These are phyloP conservation scores for Sclerotinia nivalis DNA, from an alignment of 2,329 filamentous ascomycete species.

Conservation along the genomic window DNA sequence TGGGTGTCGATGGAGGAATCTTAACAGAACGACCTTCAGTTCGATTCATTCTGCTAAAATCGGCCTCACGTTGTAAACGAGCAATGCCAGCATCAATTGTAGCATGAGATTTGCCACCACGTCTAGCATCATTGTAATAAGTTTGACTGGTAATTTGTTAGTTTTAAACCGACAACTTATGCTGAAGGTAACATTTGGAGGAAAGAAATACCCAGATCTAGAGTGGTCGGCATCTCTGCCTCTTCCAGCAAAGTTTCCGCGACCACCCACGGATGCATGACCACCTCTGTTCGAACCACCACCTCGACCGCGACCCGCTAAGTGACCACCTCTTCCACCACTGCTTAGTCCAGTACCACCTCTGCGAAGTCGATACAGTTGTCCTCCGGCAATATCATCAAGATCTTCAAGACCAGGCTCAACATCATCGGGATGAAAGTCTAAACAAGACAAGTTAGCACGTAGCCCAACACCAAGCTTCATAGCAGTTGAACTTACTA, in stretches of 20 bases:
- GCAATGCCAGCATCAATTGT: conserved; percentile 19
- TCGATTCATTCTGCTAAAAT: neutral
- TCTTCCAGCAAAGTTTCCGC: neutral
- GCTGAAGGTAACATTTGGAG: neutral
- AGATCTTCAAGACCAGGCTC: conserved; percentile 29
- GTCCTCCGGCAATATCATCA: conserved; percentile 37
- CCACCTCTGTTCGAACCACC: conserved; percentile 17
- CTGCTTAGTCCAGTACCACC: conserved; percentile 13
- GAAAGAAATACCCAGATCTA: conserved; percentile 1
- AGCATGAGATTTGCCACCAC: neutral
- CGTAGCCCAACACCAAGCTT: neutral
- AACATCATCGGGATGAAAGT: conserved; percentile 31
- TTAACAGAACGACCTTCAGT: conserved; percentile 7
- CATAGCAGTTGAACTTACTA: conserved; percentile 28
- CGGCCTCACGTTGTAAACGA: conserved; percentile 11
- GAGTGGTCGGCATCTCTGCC: neutral
- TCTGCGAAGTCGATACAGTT: conserved; percentile 36
- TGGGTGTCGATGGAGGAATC: neutral
- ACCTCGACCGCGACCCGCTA: conserved; percentile 5
- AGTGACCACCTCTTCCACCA: conserved; percentile 23
- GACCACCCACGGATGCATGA: conserved; percentile 1
- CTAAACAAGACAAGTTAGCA: conserved; percentile 21
- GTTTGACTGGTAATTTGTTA: conserved; percentile 5
- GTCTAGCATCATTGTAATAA: conserved; percentile 15
- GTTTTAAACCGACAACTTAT: neutral